Conservation (phyloP, 768 basidiomycete genomes). For the Leucosporidium yakuticum region DNA sequence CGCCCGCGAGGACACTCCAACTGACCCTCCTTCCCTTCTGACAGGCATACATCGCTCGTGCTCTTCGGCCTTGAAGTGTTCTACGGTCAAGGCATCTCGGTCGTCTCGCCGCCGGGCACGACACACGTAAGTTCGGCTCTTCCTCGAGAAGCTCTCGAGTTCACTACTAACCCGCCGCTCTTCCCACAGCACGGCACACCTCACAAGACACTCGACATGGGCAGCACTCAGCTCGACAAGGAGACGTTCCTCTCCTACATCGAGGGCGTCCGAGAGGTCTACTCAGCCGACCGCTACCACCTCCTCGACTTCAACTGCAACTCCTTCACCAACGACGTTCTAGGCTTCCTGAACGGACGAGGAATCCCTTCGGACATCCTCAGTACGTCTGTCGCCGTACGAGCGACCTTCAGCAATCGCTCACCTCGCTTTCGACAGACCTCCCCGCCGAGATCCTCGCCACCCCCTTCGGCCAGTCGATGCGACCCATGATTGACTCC, state of each 20-base stretch:
- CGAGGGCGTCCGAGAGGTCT: conserved; percentile 63
- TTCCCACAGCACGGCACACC: conserved; percentile 64
- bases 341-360: conserved; percentile 32
- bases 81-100: conserved; percentile 79
- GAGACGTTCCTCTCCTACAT: conserved; percentile 82
- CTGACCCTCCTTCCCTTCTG: background rate
- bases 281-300: conserved; percentile 41
- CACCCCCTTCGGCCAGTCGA: conserved; percentile 66
- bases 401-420: conserved; percentile 5
- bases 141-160: background rate
- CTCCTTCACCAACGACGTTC: conserved; percentile 36
- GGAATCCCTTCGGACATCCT: conserved; percentile 33
- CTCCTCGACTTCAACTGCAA: conserved; percentile 38
- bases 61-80: conserved; percentile 79
- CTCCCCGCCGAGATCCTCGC: conserved; percentile 38
- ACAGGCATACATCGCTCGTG: conserved; percentile 88
- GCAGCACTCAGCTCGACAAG: conserved; percentile 72
- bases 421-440: conserved; percentile 24
- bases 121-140: conserved; percentile 61
- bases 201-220: conserved; percentile 63
- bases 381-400: conserved; percentile 15
- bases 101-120: conserved; percentile 59
- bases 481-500: conserved; percentile 83
- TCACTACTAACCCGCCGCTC: background rate
- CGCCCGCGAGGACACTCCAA: background rate